These are phyloP conservation scores for Neurospora pannonica DNA, from an alignment of 495 filamentous ascomycete genomes.

Conservation along the genomic window DNA sequence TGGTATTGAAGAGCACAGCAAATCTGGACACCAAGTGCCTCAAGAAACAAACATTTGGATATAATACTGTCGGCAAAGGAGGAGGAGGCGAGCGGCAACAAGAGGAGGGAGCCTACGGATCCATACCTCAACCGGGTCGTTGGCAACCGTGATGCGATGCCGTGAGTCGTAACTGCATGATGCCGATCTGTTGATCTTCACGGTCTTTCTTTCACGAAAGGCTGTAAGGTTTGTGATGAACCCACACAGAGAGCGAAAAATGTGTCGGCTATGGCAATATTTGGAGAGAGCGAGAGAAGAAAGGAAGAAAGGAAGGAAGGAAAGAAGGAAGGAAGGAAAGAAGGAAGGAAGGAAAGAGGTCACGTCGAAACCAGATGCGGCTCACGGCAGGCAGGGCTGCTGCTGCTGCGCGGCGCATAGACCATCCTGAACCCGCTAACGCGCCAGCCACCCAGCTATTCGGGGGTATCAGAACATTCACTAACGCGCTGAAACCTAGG, in stretches of 20 bases:
- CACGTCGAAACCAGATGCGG: too few species aligned
- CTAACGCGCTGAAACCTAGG: neutral
- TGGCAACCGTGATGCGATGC: neutral
- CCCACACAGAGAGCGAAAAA: neutral
- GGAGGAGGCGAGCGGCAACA: neutral
- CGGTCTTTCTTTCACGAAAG: neutral
- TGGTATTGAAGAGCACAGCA: neutral
- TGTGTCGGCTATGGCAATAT: neutral
- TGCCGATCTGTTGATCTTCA: neutral
- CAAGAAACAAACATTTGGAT: too few species aligned
- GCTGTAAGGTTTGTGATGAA: neutral
- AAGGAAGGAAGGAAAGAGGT: neutral
- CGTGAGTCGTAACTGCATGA: neutral
- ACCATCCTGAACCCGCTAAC: neutral
- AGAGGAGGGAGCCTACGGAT: neutral
- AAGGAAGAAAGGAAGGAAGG: neutral
- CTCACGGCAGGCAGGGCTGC: neutral
- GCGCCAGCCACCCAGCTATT: neutral
- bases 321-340: neutral
- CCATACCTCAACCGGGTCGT: neutral
- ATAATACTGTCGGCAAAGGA: neutral
- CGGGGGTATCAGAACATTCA: neutral
- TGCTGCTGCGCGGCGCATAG: neutral
- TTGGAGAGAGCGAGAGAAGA: neutral
- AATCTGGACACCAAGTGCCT: neutral